phyloP scores from a whole-genome alignment of 2,329 filamentous ascomycete species.

The Scopulariopsis brevicaulis region DNA sequence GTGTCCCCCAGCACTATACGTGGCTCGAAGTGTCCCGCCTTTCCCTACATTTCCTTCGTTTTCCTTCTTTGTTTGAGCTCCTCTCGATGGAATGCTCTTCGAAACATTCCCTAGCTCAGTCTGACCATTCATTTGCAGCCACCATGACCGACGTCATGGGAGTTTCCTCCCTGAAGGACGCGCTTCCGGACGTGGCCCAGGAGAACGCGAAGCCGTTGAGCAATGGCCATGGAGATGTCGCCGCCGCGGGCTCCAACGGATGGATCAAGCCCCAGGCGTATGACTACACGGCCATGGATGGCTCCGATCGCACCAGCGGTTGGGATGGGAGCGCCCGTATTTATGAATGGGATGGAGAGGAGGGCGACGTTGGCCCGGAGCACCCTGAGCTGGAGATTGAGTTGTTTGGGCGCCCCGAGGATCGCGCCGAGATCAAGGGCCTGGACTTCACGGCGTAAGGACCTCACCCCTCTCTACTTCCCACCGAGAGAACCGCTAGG shows the following conservation, averaged over 20 bases:
- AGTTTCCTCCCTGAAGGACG: slow-evolving; percentile 7
- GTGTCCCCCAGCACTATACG: too few relatives aligned
- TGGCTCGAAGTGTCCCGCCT: neutral
- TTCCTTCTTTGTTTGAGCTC: too few relatives aligned
- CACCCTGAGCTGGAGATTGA: slow-evolving; percentile 59
- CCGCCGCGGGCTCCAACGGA: slow-evolving; percentile 7
- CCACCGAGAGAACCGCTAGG: neutral
- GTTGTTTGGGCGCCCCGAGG: slow-evolving; percentile 55
- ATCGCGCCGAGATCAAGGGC: slow-evolving; percentile 37
- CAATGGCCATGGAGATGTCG: neutral
- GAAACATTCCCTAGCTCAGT: neutral
- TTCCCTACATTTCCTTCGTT: too few relatives aligned
- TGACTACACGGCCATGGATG: slow-evolving; percentile 29
- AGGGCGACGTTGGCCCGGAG: slow-evolving; percentile 71
- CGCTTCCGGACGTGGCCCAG: neutral
- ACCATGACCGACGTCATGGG: neutral
- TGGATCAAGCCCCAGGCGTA: slow-evolving; percentile 35
- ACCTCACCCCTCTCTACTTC: neutral
- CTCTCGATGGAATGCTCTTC: neutral
- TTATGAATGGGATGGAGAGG: slow-evolving; percentile 81
- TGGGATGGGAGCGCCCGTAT: slow-evolving; percentile 48
- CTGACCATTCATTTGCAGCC: neutral
- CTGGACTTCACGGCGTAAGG: slow-evolving; percentile 53
- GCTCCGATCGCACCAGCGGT: slow-evolving; percentile 10
- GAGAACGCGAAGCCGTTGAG: neutral